A percentile compares a stretch with the other conserved stretches of the same genome.
phyloP scores from a whole-genome alignment of 2,329 filamentous ascomycete species.

The Pyrenophora graminea region DNA sequence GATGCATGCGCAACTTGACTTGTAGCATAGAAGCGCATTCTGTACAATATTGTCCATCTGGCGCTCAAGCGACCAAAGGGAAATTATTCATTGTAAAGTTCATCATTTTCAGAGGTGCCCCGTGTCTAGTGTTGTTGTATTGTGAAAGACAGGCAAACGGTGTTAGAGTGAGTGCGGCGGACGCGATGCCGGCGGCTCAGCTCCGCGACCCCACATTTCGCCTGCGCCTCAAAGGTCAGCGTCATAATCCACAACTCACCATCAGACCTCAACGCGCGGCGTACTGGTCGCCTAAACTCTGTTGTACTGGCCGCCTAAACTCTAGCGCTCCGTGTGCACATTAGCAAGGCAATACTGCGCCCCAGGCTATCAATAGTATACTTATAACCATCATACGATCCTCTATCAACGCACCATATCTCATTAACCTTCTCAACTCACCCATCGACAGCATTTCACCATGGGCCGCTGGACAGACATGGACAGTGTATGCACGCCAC shows the following conservation, averaged over 20 bases:
- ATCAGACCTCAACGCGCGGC: too few species aligned
- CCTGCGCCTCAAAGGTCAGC: too few species aligned
- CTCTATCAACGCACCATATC: background rate
- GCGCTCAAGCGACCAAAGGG: background rate
- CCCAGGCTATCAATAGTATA: too few species aligned
- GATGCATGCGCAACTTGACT: conserved; percentile 3
- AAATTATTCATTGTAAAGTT: conserved; percentile 1
- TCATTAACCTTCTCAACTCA: conserved; percentile 1
- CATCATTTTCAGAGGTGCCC: background rate
- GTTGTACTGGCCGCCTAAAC: too few species aligned
- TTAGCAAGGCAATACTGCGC: too few species aligned
- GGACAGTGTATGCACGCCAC: conserved; percentile 24
- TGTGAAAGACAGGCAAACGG: too few species aligned
- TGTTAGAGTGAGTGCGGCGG: too few species aligned
- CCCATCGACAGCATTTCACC: conserved; percentile 5
- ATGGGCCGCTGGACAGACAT: conserved; percentile 34
- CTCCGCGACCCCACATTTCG: too few species aligned
- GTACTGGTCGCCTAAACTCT: background rate
- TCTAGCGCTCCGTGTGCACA: background rate
- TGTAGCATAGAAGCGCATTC: background rate
- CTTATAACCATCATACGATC: too few species aligned
- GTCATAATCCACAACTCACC: too few species aligned
- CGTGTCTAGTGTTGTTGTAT: background rate
- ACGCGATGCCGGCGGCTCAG: background rate
- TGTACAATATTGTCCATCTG: conserved; percentile 1